Evolutionary conservation across 768 basidiomycete species (phyloP), one percentile per base, ranked within the genome.

Genomic region (Amanita polypyramis): DNA sequence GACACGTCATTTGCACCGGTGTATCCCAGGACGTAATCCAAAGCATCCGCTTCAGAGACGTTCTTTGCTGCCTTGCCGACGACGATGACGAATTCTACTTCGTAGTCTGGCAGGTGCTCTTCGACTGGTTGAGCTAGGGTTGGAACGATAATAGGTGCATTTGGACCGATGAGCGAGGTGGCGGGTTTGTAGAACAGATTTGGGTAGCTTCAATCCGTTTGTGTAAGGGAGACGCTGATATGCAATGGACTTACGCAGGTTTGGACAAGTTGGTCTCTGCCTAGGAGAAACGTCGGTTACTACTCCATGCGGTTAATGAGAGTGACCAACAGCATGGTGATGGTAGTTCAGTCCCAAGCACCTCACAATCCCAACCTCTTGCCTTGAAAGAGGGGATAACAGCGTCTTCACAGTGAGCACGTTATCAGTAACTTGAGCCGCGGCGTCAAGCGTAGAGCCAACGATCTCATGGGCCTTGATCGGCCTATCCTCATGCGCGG

Each of bases 1-100:
- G 88, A 90, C 2, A 86, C 88, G 57, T 90, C 87, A 58, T 90
- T 90, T 4, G 79, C 83, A 2, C 71, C 82, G 2, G 84, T 86
- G 58, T 90, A 94, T 2, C 77, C 90, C 0, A 93, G 73, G 14
- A 94, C 84, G 55, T 91, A 91, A 60, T 92, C 82, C 35, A 93
- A 70, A 0, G 91, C 91, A 5, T 92, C 79, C 1, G 69, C 78
- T 59, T 87, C 86, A 0, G 79, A 73, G 19, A 95, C 87, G 57
- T 93, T 65, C 68, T 83, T 89, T 11, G 82, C 82, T 1, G 79
- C 60, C 59, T 85, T 89, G 34, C 90, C 89, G 43, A 95, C 85
- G 47, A 93, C 82, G 53, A 95, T 75, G 25, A 77, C 79, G 23
- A 91, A 65, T 54, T 91, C 87, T 46, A 82, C 85, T 55, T 91